Percentiles rank a stretch among this genome's conserved stretches.
Evolutionary conservation across 108 stramenopile genomes (phyloP).

Genomic region (Cyclostephanos invisitatus): DNA sequence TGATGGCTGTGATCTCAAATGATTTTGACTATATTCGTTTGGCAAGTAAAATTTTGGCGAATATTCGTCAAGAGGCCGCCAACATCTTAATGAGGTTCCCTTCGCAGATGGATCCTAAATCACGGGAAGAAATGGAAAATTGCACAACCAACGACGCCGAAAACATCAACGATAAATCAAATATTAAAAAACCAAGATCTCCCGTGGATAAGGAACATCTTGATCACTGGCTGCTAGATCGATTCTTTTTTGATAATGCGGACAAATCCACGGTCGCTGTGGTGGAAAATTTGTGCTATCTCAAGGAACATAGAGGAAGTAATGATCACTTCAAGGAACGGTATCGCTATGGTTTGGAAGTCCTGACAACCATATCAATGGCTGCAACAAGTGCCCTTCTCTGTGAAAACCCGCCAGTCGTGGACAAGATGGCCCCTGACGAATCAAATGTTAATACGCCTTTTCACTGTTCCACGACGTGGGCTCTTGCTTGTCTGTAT

Average conservation of each 20-base stretch:
- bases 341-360: slow-evolving; percentile 43
- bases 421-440: slow-evolving; percentile 33
- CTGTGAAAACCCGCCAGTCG: slow-evolving; percentile 33
- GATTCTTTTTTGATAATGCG: slow-evolving; percentile 51
- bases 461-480: slow-evolving; percentile 45
- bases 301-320: slow-evolving; percentile 27
- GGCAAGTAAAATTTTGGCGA: slow-evolving; percentile 25
- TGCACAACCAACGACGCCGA: background rate
- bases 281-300: slow-evolving; percentile 43
- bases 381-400: slow-evolving; percentile 26
- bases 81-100: slow-evolving; percentile 49
- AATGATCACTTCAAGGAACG: slow-evolving; percentile 16
- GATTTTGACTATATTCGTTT: slow-evolving; percentile 33
- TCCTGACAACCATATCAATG: slow-evolving; percentile 27
- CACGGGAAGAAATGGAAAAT: slow-evolving; percentile 5
- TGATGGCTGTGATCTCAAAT: slow-evolving; percentile 46
- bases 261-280: slow-evolving; percentile 36
- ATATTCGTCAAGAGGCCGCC: slow-evolving; percentile 50
- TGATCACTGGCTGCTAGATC: slow-evolving; percentile 48
- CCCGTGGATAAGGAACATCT: slow-evolving; percentile 39
- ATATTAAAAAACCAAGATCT: background rate
- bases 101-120: slow-evolving; percentile 37
- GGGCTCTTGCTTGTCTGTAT: slow-evolving; percentile 42
- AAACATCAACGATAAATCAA: background rate
- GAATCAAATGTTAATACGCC: slow-evolving; percentile 28